A percentile compares a stretch with the other conserved stretches of the same genome.
phyloP scores from a whole-genome alignment of 768 basidiomycete species.

The Leccinellum albellum region DNA sequence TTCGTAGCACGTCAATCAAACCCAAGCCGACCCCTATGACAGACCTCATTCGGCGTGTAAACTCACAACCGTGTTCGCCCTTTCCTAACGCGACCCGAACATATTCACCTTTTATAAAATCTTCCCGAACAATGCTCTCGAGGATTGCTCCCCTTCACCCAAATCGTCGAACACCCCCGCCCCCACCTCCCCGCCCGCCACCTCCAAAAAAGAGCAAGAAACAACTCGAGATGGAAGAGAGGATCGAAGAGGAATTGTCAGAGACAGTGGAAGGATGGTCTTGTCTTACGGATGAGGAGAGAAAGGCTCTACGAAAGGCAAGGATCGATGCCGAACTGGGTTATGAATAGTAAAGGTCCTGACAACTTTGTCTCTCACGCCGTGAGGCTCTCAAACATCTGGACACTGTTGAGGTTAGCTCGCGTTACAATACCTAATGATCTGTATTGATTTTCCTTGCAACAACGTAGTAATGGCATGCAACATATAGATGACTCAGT shows the following conservation, averaged over 20 bases:
- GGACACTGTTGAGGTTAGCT: background rate
- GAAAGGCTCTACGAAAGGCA: slow-evolving; percentile 51
- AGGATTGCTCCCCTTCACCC: slow-evolving; percentile 75
- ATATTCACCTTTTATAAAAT: slow-evolving; percentile 65
- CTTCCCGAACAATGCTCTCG: slow-evolving; percentile 57
- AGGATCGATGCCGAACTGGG: slow-evolving; percentile 65
- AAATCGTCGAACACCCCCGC: slow-evolving; percentile 69
- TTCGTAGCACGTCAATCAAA: slow-evolving; percentile 42
- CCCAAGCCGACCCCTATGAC: slow-evolving; percentile 63
- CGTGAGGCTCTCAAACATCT: background rate
- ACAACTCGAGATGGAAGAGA: slow-evolving; percentile 69
- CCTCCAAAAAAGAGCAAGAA: slow-evolving; percentile 79
- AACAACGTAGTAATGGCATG: background rate
- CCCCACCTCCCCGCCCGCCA: slow-evolving; percentile 64
- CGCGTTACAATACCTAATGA: background rate
- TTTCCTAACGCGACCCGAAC: slow-evolving; percentile 28
- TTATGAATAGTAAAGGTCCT: slow-evolving; percentile 39
- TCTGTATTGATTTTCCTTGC: background rate
- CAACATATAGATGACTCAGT: slow-evolving; percentile 1
- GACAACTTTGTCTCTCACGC: background rate
- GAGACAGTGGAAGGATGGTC: slow-evolving; percentile 70
- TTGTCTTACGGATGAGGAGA: slow-evolving; percentile 36
- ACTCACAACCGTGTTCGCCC: slow-evolving; percentile 62
- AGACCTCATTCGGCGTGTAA: slow-evolving; percentile 71
- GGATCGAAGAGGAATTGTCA: slow-evolving; percentile 75